Conservation (phyloP, 176 grass and related monocot genomes). For the Eleusine indica region DNA sequence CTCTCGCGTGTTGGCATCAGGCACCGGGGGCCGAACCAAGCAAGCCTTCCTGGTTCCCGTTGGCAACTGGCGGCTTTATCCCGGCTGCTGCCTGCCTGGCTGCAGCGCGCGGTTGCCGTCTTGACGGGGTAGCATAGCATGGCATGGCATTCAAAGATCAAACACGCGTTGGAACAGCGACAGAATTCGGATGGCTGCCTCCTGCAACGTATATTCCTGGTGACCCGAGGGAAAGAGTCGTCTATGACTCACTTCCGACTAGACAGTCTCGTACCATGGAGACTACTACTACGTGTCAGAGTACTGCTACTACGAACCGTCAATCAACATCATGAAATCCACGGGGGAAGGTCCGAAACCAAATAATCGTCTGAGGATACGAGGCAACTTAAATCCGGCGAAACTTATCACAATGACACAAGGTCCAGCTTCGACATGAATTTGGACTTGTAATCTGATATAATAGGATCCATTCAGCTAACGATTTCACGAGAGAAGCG, state of each 20-base stretch:
- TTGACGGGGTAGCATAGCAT: background rate
- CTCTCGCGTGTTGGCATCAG: background rate
- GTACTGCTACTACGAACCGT: background rate
- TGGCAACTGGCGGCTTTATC: background rate
- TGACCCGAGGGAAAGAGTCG: background rate
- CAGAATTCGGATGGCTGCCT: background rate
- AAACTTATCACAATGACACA: background rate
- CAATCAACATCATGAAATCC: background rate
- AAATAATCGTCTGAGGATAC: background rate
- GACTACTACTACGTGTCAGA: background rate
- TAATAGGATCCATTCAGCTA: too few relatives aligned
- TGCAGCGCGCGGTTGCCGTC: background rate
- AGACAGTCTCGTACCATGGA: background rate
- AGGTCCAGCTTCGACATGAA: too few relatives aligned
- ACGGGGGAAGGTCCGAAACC: background rate
- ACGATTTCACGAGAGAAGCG: too few relatives aligned
- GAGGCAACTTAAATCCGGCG: background rate
- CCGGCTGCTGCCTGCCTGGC: background rate
- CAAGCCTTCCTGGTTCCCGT: background rate
- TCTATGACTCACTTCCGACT: background rate
- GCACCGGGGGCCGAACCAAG: background rate
- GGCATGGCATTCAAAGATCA: background rate
- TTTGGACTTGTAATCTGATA: too few relatives aligned
- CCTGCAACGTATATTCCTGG: background rate
- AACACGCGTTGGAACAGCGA: slow-evolving; percentile 11